These are phyloP conservation scores for Fusarium gaditjirri DNA, from an alignment of 2,329 filamentous ascomycete genomes.

Conservation along the genomic window DNA sequence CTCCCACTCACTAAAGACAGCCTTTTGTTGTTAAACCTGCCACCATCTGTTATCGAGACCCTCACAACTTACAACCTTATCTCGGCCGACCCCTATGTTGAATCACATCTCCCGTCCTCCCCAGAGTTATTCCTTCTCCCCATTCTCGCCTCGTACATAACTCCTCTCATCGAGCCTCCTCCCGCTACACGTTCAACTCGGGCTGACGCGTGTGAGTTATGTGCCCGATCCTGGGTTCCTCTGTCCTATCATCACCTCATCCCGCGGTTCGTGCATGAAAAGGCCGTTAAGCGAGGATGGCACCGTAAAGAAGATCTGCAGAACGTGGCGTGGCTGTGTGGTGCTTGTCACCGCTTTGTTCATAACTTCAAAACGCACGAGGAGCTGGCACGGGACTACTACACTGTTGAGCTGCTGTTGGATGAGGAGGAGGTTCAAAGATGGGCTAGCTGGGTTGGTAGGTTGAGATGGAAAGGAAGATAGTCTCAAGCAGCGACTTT, in stretches of 20 bases:
- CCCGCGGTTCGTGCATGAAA: constrained; percentile 79
- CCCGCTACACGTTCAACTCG: constrained; percentile 70
- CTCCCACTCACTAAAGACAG: constrained; percentile 66
- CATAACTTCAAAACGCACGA: constrained; percentile 81
- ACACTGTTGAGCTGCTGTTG: constrained; percentile 76
- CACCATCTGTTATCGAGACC: constrained; percentile 70
- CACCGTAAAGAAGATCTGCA: constrained; percentile 78
- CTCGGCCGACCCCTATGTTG: constrained; percentile 48
- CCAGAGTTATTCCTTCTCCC: constrained; percentile 69
- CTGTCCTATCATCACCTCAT: constrained; percentile 89
- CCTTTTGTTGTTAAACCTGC: constrained; percentile 62
- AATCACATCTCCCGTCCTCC: constrained; percentile 51
- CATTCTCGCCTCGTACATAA: constrained; percentile 71
- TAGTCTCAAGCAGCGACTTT: neutral
- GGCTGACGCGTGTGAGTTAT: constrained; percentile 76
- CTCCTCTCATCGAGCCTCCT: constrained; percentile 67
- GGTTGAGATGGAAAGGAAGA: constrained; percentile 75
- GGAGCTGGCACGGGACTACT: constrained; percentile 77
- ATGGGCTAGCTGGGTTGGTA: constrained; percentile 79
- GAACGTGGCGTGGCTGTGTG: constrained; percentile 87
- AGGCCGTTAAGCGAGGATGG: constrained; percentile 82
- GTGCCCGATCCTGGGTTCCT: constrained; percentile 77
- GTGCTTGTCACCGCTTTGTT: constrained; percentile 85
- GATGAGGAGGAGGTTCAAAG: constrained; percentile 76
- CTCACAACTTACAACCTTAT: constrained; percentile 75